Evolutionary conservation across 352 stramenopile species (phyloP).

Genomic region (Globisporangium canariense): DNA sequence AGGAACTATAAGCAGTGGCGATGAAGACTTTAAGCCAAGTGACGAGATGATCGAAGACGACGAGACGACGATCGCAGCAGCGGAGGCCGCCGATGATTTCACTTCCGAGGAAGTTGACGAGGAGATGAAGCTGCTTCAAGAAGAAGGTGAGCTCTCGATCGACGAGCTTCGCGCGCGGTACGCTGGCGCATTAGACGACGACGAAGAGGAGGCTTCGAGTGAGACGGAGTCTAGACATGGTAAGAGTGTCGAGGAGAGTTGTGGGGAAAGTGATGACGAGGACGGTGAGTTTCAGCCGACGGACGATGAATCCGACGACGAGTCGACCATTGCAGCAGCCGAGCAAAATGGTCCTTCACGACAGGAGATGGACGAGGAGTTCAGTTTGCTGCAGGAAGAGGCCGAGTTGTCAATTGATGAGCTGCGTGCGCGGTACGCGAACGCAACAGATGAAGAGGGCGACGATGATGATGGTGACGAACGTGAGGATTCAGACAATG

Average conservation of each 20-base stretch:
- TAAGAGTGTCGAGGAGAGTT: background rate
- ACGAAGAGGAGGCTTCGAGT: conserved; percentile 34
- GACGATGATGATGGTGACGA: background rate
- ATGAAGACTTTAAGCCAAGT: conserved; percentile 29
- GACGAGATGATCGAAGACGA: conserved; percentile 68
- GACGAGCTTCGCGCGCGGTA: conserved; percentile 75
- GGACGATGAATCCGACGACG: conserved; percentile 45
- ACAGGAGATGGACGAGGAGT: conserved; percentile 53
- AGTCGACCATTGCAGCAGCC: conserved; percentile 82
- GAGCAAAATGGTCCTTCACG: conserved; percentile 34
- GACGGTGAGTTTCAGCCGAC: conserved; percentile 22
- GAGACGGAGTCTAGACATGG: background rate
- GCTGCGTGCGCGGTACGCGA: conserved; percentile 64
- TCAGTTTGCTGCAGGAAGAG: conserved; percentile 77
- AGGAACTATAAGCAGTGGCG: conserved; percentile 4
- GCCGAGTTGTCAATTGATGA: conserved; percentile 88
- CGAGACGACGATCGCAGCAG: conserved; percentile 89
- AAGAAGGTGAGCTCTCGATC: conserved; percentile 92
- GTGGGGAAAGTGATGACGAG: conserved; percentile 11
- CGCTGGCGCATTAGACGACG: conserved; percentile 23
- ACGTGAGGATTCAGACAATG: background rate
- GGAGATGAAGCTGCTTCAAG: conserved; percentile 85
- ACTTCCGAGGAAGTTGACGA: conserved; percentile 52
- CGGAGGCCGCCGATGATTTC: conserved; percentile 55
- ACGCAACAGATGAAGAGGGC: conserved; percentile 3